phyloP scores from a whole-genome alignment of 495 filamentous ascomycete species.

The Viridothelium virens region DNA sequence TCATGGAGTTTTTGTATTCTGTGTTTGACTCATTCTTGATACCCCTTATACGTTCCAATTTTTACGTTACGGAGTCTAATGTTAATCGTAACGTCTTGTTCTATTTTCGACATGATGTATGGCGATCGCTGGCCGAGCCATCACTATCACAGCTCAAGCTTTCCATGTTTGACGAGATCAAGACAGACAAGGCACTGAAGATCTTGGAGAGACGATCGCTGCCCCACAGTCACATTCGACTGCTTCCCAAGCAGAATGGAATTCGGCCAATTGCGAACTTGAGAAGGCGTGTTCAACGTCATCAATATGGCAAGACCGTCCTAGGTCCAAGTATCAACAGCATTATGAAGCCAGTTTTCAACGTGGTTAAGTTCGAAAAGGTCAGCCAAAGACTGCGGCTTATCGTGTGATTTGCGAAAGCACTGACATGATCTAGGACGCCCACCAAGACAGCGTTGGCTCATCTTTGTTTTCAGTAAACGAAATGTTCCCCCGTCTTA shows the following conservation, averaged over 20 bases:
- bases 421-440: constrained; percentile 32
- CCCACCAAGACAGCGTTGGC: constrained; percentile 57
- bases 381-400: constrained; percentile 27
- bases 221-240: constrained; percentile 69
- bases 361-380: constrained; percentile 72
- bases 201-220: constrained; percentile 56
- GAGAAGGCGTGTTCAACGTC: constrained; percentile 49
- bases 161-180: constrained; percentile 75
- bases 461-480: constrained; percentile 70
- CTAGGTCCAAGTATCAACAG: constrained; percentile 75
- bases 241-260: constrained; percentile 65
- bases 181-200: constrained; percentile 45
- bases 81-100: constrained; percentile 73
- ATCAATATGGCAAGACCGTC: constrained; percentile 44
- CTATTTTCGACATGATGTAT: constrained; percentile 91
- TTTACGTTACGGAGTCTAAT: constrained; percentile 90
- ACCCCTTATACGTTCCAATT: constrained; percentile 76
- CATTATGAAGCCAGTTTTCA: constrained; percentile 64
- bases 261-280: constrained; percentile 84
- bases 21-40: constrained; percentile 85
- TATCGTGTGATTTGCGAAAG: neutral
- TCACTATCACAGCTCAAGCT: constrained; percentile 60
- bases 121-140: constrained; percentile 68
- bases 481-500: constrained; percentile 73
- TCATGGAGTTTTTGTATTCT: constrained; percentile 84